Conservation (phyloP, 2,329 filamentous ascomycete genomes). For the Aspergillus terreus region DNA sequence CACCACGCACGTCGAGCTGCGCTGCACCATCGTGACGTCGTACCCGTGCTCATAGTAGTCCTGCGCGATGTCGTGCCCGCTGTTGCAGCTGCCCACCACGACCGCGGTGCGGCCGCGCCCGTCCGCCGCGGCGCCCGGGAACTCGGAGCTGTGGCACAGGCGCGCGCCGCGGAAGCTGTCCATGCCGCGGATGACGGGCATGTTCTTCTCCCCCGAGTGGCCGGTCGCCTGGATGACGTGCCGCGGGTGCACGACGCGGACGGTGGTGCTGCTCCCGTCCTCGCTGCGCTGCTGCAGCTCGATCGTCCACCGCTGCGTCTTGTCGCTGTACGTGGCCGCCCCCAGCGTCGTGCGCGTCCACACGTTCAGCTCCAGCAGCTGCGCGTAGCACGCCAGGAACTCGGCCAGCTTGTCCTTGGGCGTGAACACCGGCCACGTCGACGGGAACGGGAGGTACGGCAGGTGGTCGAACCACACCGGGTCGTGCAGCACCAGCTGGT, state of each 20-base stretch:
- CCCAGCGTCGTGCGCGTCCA: conserved; percentile 56
- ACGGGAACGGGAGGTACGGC: conserved; percentile 62
- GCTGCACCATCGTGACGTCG: conserved; percentile 66
- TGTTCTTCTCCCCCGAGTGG: conserved; percentile 62
- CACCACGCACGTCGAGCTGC: conserved; percentile 62
- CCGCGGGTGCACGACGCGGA: conserved; percentile 55
- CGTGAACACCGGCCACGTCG: conserved; percentile 65
- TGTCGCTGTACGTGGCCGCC: conserved; percentile 50
- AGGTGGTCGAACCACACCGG: conserved; percentile 56
- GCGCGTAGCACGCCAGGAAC: conserved; percentile 65
- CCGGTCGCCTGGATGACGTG: conserved; percentile 67
- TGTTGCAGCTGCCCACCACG: conserved; percentile 67
- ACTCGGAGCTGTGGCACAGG: conserved; percentile 61
- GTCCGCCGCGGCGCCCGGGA: conserved; percentile 49
- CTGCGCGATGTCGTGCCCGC: conserved; percentile 65
- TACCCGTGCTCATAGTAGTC: conserved; percentile 65
- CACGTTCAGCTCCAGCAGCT: conserved; percentile 63
- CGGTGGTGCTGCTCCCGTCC: conserved; percentile 31
- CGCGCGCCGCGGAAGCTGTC: conserved; percentile 56
- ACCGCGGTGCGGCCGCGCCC: conserved; percentile 57
- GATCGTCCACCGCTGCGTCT: conserved; percentile 53
- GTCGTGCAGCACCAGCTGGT: conserved; percentile 65
- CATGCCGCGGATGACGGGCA: conserved; percentile 47
- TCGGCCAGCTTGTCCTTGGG: conserved; percentile 69
- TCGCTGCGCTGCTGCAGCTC: conserved; percentile 43